phyloP scores from a whole-genome alignment of 805 yeast species.

The Candida adriatica region DNA sequence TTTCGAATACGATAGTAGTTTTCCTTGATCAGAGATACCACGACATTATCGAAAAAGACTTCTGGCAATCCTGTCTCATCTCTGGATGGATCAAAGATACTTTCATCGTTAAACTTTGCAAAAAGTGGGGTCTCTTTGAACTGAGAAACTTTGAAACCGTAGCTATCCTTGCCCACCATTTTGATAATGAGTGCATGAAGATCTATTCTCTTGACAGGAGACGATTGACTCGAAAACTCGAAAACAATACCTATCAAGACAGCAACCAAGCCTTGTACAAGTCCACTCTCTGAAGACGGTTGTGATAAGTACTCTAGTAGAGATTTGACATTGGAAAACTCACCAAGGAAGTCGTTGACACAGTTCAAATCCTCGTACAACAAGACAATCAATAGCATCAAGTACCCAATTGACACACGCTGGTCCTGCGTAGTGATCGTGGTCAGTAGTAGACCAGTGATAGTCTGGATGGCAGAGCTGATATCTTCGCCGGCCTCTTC shows the following conservation, averaged over 20 bases:
- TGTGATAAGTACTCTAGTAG: constrained; percentile 59
- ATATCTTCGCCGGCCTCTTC: constrained; percentile 62
- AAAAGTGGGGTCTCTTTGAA: constrained; percentile 56
- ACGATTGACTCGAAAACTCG: constrained; percentile 63
- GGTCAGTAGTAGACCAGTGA: constrained; percentile 66
- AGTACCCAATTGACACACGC: constrained; percentile 69
- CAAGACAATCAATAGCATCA: constrained; percentile 71
- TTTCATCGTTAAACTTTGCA: constrained; percentile 47
- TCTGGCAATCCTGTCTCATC: constrained; percentile 87
- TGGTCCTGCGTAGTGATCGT: constrained; percentile 59
- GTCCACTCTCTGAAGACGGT: constrained; percentile 40
- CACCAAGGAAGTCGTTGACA: constrained; percentile 67
- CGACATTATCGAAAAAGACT: constrained; percentile 61
- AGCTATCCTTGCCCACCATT: constrained; percentile 77
- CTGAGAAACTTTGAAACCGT: constrained; percentile 63
- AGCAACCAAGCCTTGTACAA: constrained; percentile 69
- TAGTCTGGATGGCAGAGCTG: constrained; percentile 62
- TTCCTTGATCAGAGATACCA: constrained; percentile 61
- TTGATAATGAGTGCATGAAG: constrained; percentile 57
- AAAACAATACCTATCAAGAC: constrained; percentile 69
- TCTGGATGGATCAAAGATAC: constrained; percentile 41
- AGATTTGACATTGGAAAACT: constrained; percentile 58
- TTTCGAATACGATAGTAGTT: constrained; percentile 61
- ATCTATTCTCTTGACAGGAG: constrained; percentile 52
- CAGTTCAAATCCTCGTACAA: constrained; percentile 70